These are phyloP conservation scores for Iberis pinnata DNA, from an alignment of 345 rosid genomes.

Conservation along the genomic window DNA sequence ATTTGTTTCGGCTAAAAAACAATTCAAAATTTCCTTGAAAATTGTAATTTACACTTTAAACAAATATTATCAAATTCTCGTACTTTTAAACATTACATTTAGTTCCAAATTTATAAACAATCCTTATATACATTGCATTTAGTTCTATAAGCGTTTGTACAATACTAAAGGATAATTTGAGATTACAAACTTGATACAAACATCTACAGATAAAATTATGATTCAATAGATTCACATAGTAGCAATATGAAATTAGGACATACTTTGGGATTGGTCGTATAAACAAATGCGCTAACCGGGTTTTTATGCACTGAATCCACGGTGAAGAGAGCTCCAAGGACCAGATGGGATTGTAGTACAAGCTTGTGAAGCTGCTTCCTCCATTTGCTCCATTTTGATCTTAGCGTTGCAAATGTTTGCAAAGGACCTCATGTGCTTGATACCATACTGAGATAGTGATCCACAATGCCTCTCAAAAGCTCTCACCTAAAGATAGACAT, in stretches of 20 bases:
- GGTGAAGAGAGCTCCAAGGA: constrained; percentile 76
- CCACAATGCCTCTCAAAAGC: constrained; percentile 87
- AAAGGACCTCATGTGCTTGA: constrained; percentile 89
- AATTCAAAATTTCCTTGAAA: no score
- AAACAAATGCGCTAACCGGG: constrained; percentile 4
- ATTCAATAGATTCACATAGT: neutral
- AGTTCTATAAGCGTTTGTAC: no score
- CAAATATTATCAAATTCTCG: no score
- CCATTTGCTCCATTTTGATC: constrained; percentile 53
- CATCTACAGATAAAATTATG: neutral
- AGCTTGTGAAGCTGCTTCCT: constrained; percentile 85
- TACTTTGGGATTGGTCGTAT: neutral
- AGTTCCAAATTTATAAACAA: no score
- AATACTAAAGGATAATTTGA: no score
- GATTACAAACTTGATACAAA: no score
- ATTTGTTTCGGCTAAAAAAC: no score
- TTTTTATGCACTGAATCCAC: constrained; percentile 75
- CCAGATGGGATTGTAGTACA: constrained; percentile 58
- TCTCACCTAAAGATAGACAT: constrained; percentile 56
- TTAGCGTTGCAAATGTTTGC: constrained; percentile 92
- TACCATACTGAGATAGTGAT: constrained; percentile 82
- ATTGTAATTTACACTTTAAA: no score
- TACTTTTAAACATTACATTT: no score
- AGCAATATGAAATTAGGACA: constrained; percentile 2
- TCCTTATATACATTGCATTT: no score